These are phyloP conservation scores for Blastobotrys muscicola DNA, from an alignment of 805 yeast species.

Conservation along the genomic window DNA sequence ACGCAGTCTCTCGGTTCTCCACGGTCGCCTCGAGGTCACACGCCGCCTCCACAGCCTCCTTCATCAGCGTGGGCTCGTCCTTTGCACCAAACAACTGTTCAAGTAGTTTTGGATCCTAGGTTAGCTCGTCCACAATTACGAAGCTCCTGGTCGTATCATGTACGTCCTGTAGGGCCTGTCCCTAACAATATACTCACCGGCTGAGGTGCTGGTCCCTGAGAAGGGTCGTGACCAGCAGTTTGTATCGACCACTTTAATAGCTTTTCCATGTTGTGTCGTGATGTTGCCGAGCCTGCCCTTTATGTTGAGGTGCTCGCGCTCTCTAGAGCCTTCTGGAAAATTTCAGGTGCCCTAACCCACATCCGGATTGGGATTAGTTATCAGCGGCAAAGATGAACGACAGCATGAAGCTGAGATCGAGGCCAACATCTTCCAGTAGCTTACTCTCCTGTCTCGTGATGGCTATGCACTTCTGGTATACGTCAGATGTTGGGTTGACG, in stretches of 20 bases:
- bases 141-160: no score
- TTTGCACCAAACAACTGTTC: conserved; percentile 71
- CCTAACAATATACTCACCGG: conserved; percentile 33
- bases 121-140: no score
- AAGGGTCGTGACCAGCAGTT: conserved; percentile 52
- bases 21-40: conserved; percentile 46
- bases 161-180: no score
- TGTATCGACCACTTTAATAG: conserved; percentile 87
- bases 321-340: not conserved
- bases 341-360: not conserved
- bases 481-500: conserved; percentile 42
- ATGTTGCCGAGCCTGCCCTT: not conserved
- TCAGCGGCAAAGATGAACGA: conserved; percentile 29
- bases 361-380: not conserved
- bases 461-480: conserved; percentile 46
- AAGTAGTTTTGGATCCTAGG: conserved; percentile 58
- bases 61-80: conserved; percentile 88
- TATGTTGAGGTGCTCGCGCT: not conserved
- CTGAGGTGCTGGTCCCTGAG: conserved; percentile 32
- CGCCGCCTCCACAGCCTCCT: conserved; percentile 56
- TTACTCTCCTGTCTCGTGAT: conserved; percentile 49
- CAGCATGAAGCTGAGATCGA: conserved; percentile 66
- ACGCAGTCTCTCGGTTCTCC: conserved; percentile 62
- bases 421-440: conserved; percentile 53
- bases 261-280: conserved; percentile 60